A percentile compares a stretch with the other conserved stretches of the same genome.
phyloP scores from a whole-genome alignment of 768 basidiomycete species.

The Suillus paluster region DNA sequence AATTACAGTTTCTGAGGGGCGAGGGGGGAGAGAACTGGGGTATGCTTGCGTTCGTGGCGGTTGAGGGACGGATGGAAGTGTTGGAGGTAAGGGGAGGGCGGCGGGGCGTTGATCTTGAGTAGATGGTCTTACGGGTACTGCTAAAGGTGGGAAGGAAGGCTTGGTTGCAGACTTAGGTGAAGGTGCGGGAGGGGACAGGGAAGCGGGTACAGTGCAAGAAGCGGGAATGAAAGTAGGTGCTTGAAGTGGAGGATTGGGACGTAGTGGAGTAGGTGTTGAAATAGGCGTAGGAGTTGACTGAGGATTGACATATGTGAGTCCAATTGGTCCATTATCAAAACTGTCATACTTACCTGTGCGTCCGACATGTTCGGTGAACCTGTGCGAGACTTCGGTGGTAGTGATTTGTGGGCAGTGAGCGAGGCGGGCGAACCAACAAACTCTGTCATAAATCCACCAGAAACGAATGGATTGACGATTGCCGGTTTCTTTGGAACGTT shows the following conservation, averaged over 20 bases:
- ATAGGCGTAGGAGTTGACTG: conserved; percentile 2
- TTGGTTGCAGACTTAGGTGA: conserved; percentile 6
- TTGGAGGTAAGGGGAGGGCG: conserved; percentile 9
- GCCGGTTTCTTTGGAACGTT: conserved; percentile 21
- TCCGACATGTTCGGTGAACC: conserved; percentile 5
- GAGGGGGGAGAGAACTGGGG: conserved; percentile 20
- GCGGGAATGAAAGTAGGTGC: conserved; percentile 20
- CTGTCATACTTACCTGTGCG: conserved; percentile 6
- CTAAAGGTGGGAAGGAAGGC: conserved; percentile 13
- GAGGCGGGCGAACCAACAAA: conserved; percentile 40
- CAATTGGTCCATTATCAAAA: not conserved
- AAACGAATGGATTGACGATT: conserved; percentile 51
- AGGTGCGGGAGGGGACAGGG: not conserved
- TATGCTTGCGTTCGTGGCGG: conserved; percentile 12
- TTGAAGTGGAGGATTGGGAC: conserved; percentile 16
- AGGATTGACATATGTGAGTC: conserved; percentile 1
- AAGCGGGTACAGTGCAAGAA: not conserved
- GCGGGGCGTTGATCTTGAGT: conserved; percentile 17
- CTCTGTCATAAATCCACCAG: conserved; percentile 53
- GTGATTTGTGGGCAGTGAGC: conserved; percentile 17
- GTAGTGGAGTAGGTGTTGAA: not conserved
- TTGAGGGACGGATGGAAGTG: conserved; percentile 18
- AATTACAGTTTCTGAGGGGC: conserved; percentile 18
- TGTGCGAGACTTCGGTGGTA: conserved; percentile 15
- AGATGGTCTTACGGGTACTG: conserved; percentile 14